These are phyloP conservation scores for Aspergillus quadricinctus DNA, from an alignment of 2,329 filamentous ascomycete species.

Conservation along the genomic window DNA sequence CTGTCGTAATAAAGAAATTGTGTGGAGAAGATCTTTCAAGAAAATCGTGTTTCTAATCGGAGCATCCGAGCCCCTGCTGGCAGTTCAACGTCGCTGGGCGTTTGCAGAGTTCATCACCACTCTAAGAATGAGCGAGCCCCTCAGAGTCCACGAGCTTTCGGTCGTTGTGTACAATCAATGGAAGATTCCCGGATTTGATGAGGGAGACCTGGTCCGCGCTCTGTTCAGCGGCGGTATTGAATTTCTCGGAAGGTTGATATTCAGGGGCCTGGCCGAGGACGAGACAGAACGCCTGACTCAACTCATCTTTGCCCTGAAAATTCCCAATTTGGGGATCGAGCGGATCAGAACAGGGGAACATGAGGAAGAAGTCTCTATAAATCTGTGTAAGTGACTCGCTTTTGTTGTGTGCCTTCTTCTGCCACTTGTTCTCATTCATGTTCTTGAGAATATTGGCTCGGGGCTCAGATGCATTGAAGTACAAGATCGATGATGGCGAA, in stretches of 20 bases:
- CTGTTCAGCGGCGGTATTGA: slow-evolving; percentile 13
- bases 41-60: slow-evolving; percentile 13
- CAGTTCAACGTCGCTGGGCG: slow-evolving; percentile 11
- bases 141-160: slow-evolving; percentile 9
- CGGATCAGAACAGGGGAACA: slow-evolving; percentile 7
- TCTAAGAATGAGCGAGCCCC: slow-evolving; percentile 6
- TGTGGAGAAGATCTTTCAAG: slow-evolving; percentile 7
- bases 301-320: slow-evolving; percentile 3
- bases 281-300: slow-evolving; percentile 5
- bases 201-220: slow-evolving; percentile 11
- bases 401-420: background rate
- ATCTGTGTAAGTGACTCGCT: slow-evolving; percentile 8
- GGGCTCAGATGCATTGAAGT: slow-evolving; percentile 36
- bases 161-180: slow-evolving; percentile 14
- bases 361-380: slow-evolving; percentile 5
- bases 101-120: slow-evolving; percentile 12
- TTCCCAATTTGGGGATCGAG: slow-evolving; percentile 7
- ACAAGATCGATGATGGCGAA: slow-evolving; percentile 42
- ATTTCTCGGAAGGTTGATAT: slow-evolving; percentile 8
- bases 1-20: slow-evolving; percentile 3
- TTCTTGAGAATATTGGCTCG: background rate
- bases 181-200: slow-evolving; percentile 13
- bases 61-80: slow-evolving; percentile 5
- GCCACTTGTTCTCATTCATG: background rate
- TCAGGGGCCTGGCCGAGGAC: slow-evolving; percentile 12